Percentiles rank a stretch among this genome's conserved stretches.
Conservation (phyloP, 345 rosid species). For the Tarenaya hassleriana region DNA sequence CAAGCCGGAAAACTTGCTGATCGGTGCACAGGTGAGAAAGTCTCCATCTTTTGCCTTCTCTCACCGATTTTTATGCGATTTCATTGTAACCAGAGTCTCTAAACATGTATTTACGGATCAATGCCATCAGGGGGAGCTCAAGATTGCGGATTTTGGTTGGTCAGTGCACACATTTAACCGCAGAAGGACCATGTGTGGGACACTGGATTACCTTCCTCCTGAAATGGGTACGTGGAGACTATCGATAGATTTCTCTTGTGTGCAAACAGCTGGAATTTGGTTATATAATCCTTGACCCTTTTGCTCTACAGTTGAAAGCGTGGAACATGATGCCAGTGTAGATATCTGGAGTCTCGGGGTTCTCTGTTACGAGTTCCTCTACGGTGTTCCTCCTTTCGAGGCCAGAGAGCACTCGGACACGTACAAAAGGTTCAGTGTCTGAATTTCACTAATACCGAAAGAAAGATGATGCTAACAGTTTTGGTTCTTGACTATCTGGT, state of each 20-base stretch:
- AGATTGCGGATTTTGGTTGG: slow-evolving; percentile 99
- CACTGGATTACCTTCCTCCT: slow-evolving; percentile 96
- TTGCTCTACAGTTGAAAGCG: slow-evolving; percentile 64
- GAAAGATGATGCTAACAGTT: too few relatives aligned
- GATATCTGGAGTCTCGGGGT: slow-evolving; percentile 99
- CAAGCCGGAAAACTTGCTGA: slow-evolving; percentile 86
- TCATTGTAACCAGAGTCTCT: background rate
- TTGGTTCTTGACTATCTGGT: slow-evolving; percentile 10
- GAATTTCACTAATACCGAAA: too few relatives aligned
- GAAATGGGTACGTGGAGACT: slow-evolving; percentile 68
- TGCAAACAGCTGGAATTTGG: background rate
- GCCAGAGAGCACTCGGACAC: slow-evolving; percentile 94
- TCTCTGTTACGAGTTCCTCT: slow-evolving; percentile 84
- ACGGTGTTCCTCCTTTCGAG: slow-evolving; percentile 88
- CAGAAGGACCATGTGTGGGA: slow-evolving; percentile 97
- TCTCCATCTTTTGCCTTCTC: slow-evolving; percentile 1
- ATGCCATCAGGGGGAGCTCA: slow-evolving; percentile 77
- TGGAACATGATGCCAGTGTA: slow-evolving; percentile 92
- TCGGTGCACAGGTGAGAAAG: slow-evolving; percentile 69
- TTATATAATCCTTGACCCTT: background rate
- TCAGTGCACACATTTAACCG: slow-evolving; percentile 96
- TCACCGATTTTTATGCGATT: slow-evolving; percentile 5
- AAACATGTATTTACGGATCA: background rate
- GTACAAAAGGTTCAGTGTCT: slow-evolving; percentile 89
- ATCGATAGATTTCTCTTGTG: background rate